Base-by-base conservation (phyloP, 306 rosid species). In the Vigna unguiculata region DNA sequence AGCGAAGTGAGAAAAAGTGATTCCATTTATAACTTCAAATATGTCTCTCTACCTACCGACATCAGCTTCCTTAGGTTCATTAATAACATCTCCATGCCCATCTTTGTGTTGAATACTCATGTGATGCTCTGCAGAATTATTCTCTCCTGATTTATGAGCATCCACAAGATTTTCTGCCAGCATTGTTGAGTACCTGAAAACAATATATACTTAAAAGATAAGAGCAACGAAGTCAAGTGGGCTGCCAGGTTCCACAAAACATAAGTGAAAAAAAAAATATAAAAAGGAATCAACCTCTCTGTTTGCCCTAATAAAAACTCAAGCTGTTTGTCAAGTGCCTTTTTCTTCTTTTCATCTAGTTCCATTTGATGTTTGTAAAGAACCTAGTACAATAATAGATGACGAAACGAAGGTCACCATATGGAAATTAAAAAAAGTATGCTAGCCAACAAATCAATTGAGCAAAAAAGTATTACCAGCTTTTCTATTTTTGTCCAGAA, bases 281-380 rank as follows among this genome's bases (percentile, higher is more conserved):
- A 16, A 83, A 67, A 51, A 58, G 53, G 25, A 54, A 61, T 25
- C 48, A 34, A 90, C 98, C 98, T 88, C 91, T 95, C 98, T 36
- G 98, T 95, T 89, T 95, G 98, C 63, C 98, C 98, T 83, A 95
- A 82, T 74, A 95, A 93, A 86, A 95, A 95, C 92, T 95, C 97
- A 47, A 95, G 98, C 79, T 95, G 98, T 72, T 95, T 95, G 83
- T 95, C 98, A 53, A 90, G 97, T 57, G 91, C 90, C 85, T 86
- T 95, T 86, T 90, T 95, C 92, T 95, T 95, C 86, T 92, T 95
- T 86, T 81, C 98, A 34, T 95, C 98, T 5, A 95, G 90, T 89
- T 86, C 97, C 93, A 85, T 85, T 78, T 92, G 98, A 89, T 95
- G 97, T 90, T 95, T 95, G 91, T 95, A 95, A 83, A 92, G 96